These are phyloP conservation scores for Macrolepiota albuminosa DNA, from an alignment of 768 basidiomycete genomes.

Conservation along the genomic window DNA sequence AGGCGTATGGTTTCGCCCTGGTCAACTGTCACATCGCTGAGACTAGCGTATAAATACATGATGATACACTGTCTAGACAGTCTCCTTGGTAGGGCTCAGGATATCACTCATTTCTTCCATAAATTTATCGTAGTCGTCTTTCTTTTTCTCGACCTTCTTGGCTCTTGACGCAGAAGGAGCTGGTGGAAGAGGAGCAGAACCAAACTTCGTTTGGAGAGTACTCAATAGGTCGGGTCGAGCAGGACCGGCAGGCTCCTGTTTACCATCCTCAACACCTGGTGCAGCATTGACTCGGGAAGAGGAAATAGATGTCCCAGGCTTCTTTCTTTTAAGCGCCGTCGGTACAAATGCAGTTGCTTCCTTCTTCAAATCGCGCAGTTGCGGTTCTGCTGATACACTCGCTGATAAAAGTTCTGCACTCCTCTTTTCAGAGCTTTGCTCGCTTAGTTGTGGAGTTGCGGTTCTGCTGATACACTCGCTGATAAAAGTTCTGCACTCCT, in stretches of 20 bases:
- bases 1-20: not conserved
- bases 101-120: constrained; percentile 74
- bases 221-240: constrained; percentile 65
- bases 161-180: constrained; percentile 18
- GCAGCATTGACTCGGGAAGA: constrained; percentile 58
- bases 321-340: constrained; percentile 73
- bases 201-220: constrained; percentile 57
- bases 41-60: not conserved
- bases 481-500: constrained; percentile 34
- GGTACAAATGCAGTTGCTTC: constrained; percentile 94
- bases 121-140: constrained; percentile 74
- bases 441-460: constrained; percentile 41
- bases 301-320: constrained; percentile 28
- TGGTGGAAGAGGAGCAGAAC: constrained; percentile 29
- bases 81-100: constrained; percentile 29
- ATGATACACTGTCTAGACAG: not conserved
- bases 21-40: not conserved
- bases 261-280: constrained; percentile 41
- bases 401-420: constrained; percentile 45
- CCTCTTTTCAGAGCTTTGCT: constrained; percentile 25
- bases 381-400: constrained; percentile 78
- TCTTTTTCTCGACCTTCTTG: constrained; percentile 32
- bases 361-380: constrained; percentile 90
- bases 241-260: constrained; percentile 23
- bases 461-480: constrained; percentile 79